A percentile compares a stretch with the other conserved stretches of the same genome.
phyloP scores from a whole-genome alignment of 2,329 filamentous ascomycete species.

The Pseudogymnoascus sp. region DNA sequence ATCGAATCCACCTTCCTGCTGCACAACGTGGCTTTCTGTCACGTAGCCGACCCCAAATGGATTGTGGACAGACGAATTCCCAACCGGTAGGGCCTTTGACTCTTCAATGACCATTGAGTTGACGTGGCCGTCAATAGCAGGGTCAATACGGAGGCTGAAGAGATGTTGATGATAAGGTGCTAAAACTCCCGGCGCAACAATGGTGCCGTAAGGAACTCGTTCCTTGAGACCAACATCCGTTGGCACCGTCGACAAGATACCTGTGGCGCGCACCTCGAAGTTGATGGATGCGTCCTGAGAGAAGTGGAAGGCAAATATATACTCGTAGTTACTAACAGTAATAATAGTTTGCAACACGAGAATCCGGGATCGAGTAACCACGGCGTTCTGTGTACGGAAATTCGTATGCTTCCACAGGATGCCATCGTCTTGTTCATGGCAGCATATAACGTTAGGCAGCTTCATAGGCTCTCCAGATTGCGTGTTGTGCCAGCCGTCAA shows the following conservation, averaged over 20 bases:
- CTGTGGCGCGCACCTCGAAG: constrained; percentile 62
- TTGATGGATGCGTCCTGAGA: constrained; percentile 61
- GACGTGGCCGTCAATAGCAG: constrained; percentile 49
- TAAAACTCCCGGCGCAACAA: constrained; percentile 62
- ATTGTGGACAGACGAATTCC: constrained; percentile 38
- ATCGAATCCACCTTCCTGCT: constrained; percentile 40
- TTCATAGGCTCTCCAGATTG: constrained; percentile 50
- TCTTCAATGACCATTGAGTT: constrained; percentile 52
- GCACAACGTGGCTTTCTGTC: constrained; percentile 40
- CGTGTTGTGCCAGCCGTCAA: constrained; percentile 47
- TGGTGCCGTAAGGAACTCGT: constrained; percentile 56
- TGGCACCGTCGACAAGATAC: constrained; percentile 61
- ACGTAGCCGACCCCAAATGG: constrained; percentile 45
- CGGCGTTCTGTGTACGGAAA: constrained; percentile 55
- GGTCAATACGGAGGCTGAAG: constrained; percentile 59
- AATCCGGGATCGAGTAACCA: constrained; percentile 44
- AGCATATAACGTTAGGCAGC: constrained; percentile 61
- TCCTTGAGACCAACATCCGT: constrained; percentile 54
- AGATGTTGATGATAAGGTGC: constrained; percentile 70
- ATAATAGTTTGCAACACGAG: constrained; percentile 52
- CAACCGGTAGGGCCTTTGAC: constrained; percentile 52
- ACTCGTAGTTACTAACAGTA: constrained; percentile 66
- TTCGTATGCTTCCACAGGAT: constrained; percentile 66
- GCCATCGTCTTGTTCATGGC: constrained; percentile 64
- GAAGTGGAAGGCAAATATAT: constrained; percentile 65